Evolutionary conservation across 306 rosid species (phyloP).

Genomic region (Citrullus mucosospermus): DNA sequence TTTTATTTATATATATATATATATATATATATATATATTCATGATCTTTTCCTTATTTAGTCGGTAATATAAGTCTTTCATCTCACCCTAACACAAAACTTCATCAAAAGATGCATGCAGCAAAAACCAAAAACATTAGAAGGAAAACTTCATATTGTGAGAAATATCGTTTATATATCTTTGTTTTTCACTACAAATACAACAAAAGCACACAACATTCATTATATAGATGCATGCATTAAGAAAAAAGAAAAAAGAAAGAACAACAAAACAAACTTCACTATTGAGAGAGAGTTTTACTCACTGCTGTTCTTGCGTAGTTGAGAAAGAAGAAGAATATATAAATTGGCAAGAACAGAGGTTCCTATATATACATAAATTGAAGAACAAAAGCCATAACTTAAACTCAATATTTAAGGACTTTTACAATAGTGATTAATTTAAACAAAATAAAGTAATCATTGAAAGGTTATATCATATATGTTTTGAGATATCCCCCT

Average conservation of each 20-base stretch:
- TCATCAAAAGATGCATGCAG: background rate
- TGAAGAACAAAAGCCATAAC: background rate
- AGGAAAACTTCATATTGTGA: background rate
- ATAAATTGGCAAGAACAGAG: background rate
- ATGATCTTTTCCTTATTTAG: too few species aligned
- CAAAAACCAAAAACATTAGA: background rate
- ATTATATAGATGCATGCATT: background rate
- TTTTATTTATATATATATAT: too few species aligned
- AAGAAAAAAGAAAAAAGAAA: too few species aligned
- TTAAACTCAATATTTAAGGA: constrained; percentile 1
- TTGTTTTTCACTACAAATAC: background rate
- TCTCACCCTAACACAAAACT: too few species aligned
- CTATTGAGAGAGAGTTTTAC: background rate
- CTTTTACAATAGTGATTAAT: background rate
- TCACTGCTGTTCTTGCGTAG: background rate
- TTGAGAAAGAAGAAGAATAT: background rate
- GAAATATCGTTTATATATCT: background rate
- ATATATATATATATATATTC: too few species aligned
- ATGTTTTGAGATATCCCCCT: background rate
- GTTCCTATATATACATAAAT: background rate
- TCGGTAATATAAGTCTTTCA: too few species aligned
- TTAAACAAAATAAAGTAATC: background rate
- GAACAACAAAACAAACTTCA: background rate
- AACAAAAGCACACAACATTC: background rate
- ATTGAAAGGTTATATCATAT: background rate